phyloP scores from a whole-genome alignment of 2,329 filamentous ascomycete genomes.

The Aciculosporium take region DNA sequence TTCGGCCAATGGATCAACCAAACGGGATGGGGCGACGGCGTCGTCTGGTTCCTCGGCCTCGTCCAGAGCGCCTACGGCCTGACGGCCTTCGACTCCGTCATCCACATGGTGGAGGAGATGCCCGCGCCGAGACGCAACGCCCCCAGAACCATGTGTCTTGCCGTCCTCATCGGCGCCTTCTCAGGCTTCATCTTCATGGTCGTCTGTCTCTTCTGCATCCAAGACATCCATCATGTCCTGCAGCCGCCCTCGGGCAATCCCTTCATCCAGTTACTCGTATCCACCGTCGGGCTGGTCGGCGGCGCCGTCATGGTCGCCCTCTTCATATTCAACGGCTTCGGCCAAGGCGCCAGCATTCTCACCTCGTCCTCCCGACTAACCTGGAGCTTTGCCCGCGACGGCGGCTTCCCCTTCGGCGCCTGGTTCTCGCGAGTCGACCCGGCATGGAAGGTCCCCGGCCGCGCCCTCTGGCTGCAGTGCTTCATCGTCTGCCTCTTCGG shows the following conservation, averaged over 20 bases:
- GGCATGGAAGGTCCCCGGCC: conserved; percentile 36
- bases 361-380: conserved; percentile 38
- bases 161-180: conserved; percentile 32
- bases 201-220: conserved; percentile 36
- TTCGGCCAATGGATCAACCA: conserved; percentile 33
- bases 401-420: conserved; percentile 29
- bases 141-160: conserved; percentile 37
- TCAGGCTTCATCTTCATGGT: conserved; percentile 38
- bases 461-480: conserved; percentile 38
- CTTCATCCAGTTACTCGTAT: conserved; percentile 32
- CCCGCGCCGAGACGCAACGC: conserved; percentile 35
- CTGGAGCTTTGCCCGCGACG: conserved; percentile 41
- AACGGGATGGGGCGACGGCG: conserved; percentile 37
- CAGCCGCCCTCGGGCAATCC: conserved; percentile 26
- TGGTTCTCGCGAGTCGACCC: conserved; percentile 30
- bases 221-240: conserved; percentile 27
- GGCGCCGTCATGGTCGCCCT: conserved; percentile 31
- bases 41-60: conserved; percentile 44
- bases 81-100: conserved; percentile 43
- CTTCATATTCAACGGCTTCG: conserved; percentile 41
- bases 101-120: conserved; percentile 45
- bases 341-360: conserved; percentile 35
- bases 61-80: conserved; percentile 41
- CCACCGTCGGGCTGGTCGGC: conserved; percentile 21
- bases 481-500: conserved; percentile 29